Percentiles rank a stretch among this genome's conserved stretches.
Evolutionary conservation across 805 yeast species (phyloP).

Genomic region (Barnettozyma botsteinii): DNA sequence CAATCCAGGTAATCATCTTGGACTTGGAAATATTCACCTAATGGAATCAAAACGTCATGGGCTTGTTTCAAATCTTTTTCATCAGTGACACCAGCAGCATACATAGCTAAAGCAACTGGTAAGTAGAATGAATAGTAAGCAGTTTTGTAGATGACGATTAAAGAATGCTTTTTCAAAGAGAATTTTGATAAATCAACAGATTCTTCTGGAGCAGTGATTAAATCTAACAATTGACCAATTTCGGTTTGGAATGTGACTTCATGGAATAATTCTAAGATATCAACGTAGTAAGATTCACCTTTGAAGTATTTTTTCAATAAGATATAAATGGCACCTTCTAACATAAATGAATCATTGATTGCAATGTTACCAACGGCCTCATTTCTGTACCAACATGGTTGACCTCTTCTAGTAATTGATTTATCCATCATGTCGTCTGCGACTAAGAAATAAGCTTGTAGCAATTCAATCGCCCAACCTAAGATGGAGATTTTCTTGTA

Average conservation of each 20-base stretch:
- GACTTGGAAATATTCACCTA: slow-evolving; percentile 98
- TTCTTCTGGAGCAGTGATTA: slow-evolving; percentile 97
- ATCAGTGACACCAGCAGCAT: slow-evolving; percentile 71
- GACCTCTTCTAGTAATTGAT: slow-evolving; percentile 95
- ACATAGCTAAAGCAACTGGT: slow-evolving; percentile 97
- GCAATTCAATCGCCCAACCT: slow-evolving; percentile 93
- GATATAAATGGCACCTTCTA: slow-evolving; percentile 90
- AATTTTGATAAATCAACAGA: slow-evolving; percentile 84
- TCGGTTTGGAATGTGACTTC: slow-evolving; percentile 98
- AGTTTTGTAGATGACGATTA: slow-evolving; percentile 93
- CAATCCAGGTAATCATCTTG: slow-evolving; percentile 97
- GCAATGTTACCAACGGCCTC: slow-evolving; percentile 87
- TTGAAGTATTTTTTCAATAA: slow-evolving; percentile 86
- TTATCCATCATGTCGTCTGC: slow-evolving; percentile 99
- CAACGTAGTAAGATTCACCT: slow-evolving; percentile 76
- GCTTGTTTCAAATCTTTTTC: slow-evolving; percentile 83
- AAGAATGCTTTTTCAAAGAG: slow-evolving; percentile 83
- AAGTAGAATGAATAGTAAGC: slow-evolving; percentile 96
- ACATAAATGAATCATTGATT: slow-evolving; percentile 94
- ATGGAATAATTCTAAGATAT: slow-evolving; percentile 88
- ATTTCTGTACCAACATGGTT: slow-evolving; percentile 92
- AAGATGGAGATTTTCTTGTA: slow-evolving; percentile 80
- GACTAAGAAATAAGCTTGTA: slow-evolving; percentile 94
- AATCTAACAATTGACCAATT: slow-evolving; percentile 90
- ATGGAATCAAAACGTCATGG: slow-evolving; percentile 78